Conservation (phyloP, 2,329 filamentous ascomycete genomes). For the Colletotrichum noveboracense region DNA sequence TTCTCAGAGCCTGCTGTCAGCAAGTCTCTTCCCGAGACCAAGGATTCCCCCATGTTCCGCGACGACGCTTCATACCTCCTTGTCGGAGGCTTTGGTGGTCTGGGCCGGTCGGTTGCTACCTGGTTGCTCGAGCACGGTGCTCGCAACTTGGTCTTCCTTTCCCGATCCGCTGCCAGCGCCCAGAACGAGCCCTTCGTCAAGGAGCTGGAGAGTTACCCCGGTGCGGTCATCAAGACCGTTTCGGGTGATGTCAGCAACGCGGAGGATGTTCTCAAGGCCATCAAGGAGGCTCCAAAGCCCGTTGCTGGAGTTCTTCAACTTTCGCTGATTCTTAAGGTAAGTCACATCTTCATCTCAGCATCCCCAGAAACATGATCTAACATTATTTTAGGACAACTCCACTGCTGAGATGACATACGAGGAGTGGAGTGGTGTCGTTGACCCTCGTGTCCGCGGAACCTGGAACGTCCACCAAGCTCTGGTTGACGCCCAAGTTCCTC, state of each 20-base stretch:
- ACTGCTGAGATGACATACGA: slow-evolving; percentile 36
- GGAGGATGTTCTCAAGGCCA: neutral
- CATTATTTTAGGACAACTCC: neutral
- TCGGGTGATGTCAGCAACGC: slow-evolving; percentile 1
- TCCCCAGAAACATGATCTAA: neutral
- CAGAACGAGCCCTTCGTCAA: slow-evolving; percentile 12
- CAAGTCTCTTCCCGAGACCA: slow-evolving; percentile 29
- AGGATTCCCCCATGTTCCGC: slow-evolving; percentile 13
- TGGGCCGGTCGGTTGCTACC: slow-evolving; percentile 30
- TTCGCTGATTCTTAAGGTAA: neutral
- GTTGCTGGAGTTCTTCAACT: slow-evolving; percentile 9
- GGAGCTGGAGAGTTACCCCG: slow-evolving; percentile 24
- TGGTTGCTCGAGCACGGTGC: slow-evolving; percentile 36
- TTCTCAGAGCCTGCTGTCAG: slow-evolving; percentile 4
- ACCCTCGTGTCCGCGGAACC: slow-evolving; percentile 43
- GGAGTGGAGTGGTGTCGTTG: slow-evolving; percentile 34
- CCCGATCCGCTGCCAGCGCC: slow-evolving; percentile 23
- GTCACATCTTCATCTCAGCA: neutral
- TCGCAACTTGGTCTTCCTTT: slow-evolving; percentile 30
- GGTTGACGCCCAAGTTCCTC: slow-evolving; percentile 15
- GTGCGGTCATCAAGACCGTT: neutral
- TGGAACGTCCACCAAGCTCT: slow-evolving; percentile 43
- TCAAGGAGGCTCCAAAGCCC: neutral
- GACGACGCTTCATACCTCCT: slow-evolving; percentile 28
- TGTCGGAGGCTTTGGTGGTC: slow-evolving; percentile 35